These are phyloP conservation scores for Geotrichum macrosporum DNA, from an alignment of 1,139 yeast species.

Conservation along the genomic window DNA sequence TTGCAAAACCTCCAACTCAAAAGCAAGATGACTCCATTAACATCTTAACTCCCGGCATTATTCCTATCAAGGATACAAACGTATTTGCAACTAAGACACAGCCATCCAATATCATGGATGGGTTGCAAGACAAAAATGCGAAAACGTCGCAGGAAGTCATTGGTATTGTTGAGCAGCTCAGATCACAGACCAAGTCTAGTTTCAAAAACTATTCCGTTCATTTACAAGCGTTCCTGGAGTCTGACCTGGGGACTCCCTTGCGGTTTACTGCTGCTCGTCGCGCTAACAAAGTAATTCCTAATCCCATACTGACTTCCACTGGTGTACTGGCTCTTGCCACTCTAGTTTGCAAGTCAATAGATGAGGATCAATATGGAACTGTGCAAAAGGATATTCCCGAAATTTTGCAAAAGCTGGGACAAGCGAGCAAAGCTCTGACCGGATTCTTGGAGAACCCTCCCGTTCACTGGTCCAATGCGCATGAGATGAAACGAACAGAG, in stretches of 20 bases:
- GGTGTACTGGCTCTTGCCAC: slow-evolving; percentile 33
- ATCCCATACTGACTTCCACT: slow-evolving; percentile 29
- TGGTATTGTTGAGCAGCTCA: slow-evolving; percentile 17
- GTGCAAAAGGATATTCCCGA: slow-evolving; percentile 41
- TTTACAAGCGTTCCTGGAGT: slow-evolving; percentile 20
- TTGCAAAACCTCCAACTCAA: slow-evolving; percentile 6
- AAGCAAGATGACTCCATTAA: slow-evolving; percentile 2
- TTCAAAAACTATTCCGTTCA: slow-evolving; percentile 11
- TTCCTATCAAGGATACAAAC: slow-evolving; percentile 22
- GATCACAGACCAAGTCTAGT: slow-evolving; percentile 9
- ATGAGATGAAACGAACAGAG: slow-evolving; percentile 3
- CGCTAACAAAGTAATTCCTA: slow-evolving; percentile 30
- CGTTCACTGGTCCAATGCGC: slow-evolving; percentile 36
- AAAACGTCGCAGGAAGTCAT: slow-evolving; percentile 26
- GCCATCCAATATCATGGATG: slow-evolving; percentile 23
- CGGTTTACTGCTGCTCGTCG: slow-evolving; percentile 36
- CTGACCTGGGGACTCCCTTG: slow-evolving; percentile 30
- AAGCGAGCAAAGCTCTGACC: slow-evolving; percentile 30
- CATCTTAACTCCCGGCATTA: slow-evolving; percentile 5
- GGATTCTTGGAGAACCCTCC: slow-evolving; percentile 33
- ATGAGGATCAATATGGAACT: slow-evolving; percentile 40
- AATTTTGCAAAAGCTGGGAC: slow-evolving; percentile 32
- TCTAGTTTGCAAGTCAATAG: slow-evolving; percentile 32
- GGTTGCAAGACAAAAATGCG: slow-evolving; percentile 32
- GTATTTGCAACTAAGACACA: slow-evolving; percentile 19